Conservation (phyloP, 1,139 yeast species). For the Debaryomyces robertsiae region DNA sequence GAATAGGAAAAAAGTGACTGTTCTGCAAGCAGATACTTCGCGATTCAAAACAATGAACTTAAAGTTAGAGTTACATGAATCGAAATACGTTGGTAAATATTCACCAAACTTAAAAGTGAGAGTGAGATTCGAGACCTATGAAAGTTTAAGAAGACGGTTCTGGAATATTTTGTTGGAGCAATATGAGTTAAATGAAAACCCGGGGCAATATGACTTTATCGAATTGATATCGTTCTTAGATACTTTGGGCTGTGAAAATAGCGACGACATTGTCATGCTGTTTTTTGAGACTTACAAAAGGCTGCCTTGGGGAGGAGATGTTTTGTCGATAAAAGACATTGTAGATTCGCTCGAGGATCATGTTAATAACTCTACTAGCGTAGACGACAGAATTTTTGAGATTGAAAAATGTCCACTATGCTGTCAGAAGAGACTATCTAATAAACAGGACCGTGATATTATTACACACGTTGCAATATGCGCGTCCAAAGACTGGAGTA, state of each 20-base stretch:
- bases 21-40: slow-evolving; percentile 41
- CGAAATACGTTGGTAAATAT: slow-evolving; percentile 39
- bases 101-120: slow-evolving; percentile 60
- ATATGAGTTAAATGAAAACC: slow-evolving; percentile 41
- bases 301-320: slow-evolving; percentile 57
- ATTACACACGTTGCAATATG: slow-evolving; percentile 88
- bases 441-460: slow-evolving; percentile 63
- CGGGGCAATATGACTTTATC: slow-evolving; percentile 46
- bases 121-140: slow-evolving; percentile 71
- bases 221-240: slow-evolving; percentile 64
- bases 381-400: slow-evolving; percentile 47
- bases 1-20: slow-evolving; percentile 29
- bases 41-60: slow-evolving; percentile 47
- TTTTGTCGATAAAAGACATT: slow-evolving; percentile 57
- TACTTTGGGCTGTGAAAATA: slow-evolving; percentile 60
- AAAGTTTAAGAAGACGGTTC: slow-evolving; percentile 62
- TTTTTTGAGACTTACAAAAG: slow-evolving; percentile 49
- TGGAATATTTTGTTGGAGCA: slow-evolving; percentile 68
- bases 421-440: slow-evolving; percentile 57
- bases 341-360: slow-evolving; percentile 54
- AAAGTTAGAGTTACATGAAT: slow-evolving; percentile 34
- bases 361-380: slow-evolving; percentile 23
- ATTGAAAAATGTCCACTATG: slow-evolving; percentile 80
- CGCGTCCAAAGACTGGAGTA: slow-evolving; percentile 75
- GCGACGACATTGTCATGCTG: slow-evolving; percentile 45